Evolutionary conservation across 345 rosid species (phyloP).

Genomic region (Turritis glabra): DNA sequence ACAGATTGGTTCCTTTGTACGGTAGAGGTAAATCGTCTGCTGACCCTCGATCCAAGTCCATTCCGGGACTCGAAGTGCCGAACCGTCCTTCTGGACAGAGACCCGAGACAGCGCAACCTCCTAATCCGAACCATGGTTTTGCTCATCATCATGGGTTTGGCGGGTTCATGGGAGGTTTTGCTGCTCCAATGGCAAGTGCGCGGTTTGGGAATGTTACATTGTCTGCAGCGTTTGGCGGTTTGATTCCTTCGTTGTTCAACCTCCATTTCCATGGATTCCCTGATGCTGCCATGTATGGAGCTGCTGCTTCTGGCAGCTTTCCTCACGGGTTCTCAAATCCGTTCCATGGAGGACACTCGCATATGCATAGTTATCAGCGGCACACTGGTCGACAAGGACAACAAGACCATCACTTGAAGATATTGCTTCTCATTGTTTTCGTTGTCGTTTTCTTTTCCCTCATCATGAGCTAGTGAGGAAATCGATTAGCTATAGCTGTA

Average conservation of each 20-base stretch:
- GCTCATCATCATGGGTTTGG: slow-evolving; percentile 73
- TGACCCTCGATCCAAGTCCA: slow-evolving; percentile 86
- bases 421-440: slow-evolving; percentile 55
- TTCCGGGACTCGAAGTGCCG: slow-evolving; percentile 81
- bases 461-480: slow-evolving; percentile 50
- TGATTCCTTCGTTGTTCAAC: slow-evolving; percentile 79
- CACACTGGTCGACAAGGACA: slow-evolving; percentile 68
- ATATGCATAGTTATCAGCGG: slow-evolving; percentile 50
- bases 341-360: slow-evolving; percentile 74
- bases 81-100: slow-evolving; percentile 96
- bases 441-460: slow-evolving; percentile 61
- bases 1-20: slow-evolving; percentile 87
- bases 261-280: slow-evolving; percentile 88
- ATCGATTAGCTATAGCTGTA: slow-evolving; percentile 17
- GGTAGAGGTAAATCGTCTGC: slow-evolving; percentile 87
- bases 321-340: slow-evolving; percentile 71
- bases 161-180: slow-evolving; percentile 88
- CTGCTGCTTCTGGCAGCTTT: slow-evolving; percentile 56
- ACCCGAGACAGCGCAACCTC: slow-evolving; percentile 94
- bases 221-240: slow-evolving; percentile 85
- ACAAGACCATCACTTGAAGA: slow-evolving; percentile 73
- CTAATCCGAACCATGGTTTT: slow-evolving; percentile 65
- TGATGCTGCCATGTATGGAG: slow-evolving; percentile 74
- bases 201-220: slow-evolving; percentile 83
- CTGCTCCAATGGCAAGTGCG: slow-evolving; percentile 68